Percentiles rank a stretch among this genome's conserved stretches.
Evolutionary conservation across 129 eudicot species (phyloP).

Genomic region (Gnaphalium uliginosum): DNA sequence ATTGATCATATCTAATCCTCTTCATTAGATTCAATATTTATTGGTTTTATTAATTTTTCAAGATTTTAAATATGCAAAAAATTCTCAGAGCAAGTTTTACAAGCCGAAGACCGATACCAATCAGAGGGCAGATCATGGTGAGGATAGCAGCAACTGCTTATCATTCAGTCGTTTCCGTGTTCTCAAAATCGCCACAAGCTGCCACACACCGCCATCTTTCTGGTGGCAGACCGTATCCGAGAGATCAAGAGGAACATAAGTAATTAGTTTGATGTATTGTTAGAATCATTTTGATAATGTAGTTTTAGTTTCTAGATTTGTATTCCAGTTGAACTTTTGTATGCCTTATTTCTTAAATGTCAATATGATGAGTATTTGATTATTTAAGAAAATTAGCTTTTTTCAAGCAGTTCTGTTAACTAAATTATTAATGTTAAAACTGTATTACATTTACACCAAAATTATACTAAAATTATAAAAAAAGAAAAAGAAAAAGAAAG

Average conservation of each 20-base stretch:
- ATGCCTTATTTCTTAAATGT: constrained; percentile 21
- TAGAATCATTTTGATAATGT: constrained; percentile 16
- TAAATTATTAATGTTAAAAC: background rate
- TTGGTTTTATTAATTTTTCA: background rate
- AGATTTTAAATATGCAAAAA: constrained; percentile 35
- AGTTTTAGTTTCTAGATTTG: constrained; percentile 19
- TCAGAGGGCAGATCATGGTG: constrained; percentile 66
- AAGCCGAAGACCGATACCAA: constrained; percentile 48
- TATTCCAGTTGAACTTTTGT: constrained; percentile 10
- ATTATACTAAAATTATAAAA: background rate
- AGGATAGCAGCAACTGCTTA: constrained; percentile 61
- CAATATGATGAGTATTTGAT: background rate
- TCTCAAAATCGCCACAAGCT: constrained; percentile 31
- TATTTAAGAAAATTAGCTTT: constrained; percentile 5
- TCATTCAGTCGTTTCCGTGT: constrained; percentile 47
- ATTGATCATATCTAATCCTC: constrained; percentile 27
- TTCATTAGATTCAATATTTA: constrained; percentile 20
- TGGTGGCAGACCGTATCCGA: background rate
- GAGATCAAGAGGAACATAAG: constrained; percentile 1
- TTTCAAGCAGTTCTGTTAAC: background rate
- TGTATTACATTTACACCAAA: background rate
- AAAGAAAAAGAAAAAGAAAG: too few species aligned
- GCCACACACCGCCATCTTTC: constrained; percentile 23
- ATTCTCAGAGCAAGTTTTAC: constrained; percentile 31
- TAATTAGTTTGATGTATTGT: constrained; percentile 17